phyloP scores from a whole-genome alignment of 2,329 filamentous ascomycete species.

The Neopestalotiopsis rosae region DNA sequence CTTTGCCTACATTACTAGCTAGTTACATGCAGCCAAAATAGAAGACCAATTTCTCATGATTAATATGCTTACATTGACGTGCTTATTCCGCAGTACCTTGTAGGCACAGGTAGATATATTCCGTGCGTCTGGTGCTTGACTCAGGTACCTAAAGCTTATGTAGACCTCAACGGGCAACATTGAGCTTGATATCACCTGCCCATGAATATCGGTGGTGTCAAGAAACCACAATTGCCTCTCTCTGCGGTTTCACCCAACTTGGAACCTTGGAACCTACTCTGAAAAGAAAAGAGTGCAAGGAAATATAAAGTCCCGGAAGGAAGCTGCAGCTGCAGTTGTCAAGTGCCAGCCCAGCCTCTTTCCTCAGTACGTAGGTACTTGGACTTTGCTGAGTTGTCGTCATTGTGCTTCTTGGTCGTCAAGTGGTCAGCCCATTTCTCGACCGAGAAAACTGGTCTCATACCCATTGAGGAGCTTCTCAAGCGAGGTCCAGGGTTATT shows the following conservation, averaged over 20 bases:
- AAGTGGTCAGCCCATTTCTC: constrained; percentile 12
- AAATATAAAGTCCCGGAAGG: neutral
- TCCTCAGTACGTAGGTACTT: neutral
- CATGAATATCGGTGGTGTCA: neutral
- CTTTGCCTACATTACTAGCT: neutral
- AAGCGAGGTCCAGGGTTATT: neutral
- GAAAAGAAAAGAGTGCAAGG: neutral
- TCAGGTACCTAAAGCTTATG: neutral
- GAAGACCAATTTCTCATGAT: neutral
- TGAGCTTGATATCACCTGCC: neutral
- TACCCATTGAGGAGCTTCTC: neutral
- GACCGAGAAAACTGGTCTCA: neutral
- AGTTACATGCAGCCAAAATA: neutral
- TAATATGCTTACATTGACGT: neutral
- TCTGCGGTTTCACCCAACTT: neutral
- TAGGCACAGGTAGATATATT: neutral
- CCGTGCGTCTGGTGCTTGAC: neutral
- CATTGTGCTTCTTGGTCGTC: constrained; percentile 16
- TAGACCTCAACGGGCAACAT: neutral
- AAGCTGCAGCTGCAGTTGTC: constrained; percentile 1
- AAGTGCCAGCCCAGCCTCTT: neutral
- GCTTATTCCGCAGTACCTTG: neutral
- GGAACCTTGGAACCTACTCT: neutral
- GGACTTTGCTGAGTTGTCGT: constrained; percentile 6
- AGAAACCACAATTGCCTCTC: neutral